These are phyloP conservation scores for Fusarium fracticaudum DNA, from an alignment of 2,329 filamentous ascomycete species.

Conservation along the genomic window DNA sequence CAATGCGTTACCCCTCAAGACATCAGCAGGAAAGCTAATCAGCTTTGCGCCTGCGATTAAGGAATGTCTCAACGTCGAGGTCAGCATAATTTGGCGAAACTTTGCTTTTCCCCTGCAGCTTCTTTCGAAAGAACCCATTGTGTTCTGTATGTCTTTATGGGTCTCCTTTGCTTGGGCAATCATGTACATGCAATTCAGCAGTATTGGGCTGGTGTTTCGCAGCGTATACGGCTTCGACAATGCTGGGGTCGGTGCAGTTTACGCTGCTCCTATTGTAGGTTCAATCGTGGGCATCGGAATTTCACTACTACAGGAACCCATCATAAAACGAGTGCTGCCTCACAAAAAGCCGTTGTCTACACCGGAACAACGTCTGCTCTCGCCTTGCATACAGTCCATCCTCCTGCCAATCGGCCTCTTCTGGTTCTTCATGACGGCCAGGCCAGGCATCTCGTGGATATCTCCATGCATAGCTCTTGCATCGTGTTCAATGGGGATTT, in stretches of 20 bases:
- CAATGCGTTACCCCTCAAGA: slow-evolving; percentile 59
- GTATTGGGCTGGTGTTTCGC: slow-evolving; percentile 72
- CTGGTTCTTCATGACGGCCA: slow-evolving; percentile 75
- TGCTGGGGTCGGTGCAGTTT: slow-evolving; percentile 69
- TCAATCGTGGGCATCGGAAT: slow-evolving; percentile 61
- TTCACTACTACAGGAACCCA: slow-evolving; percentile 65
- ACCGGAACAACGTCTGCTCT: slow-evolving; percentile 71
- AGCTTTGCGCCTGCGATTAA: slow-evolving; percentile 3
- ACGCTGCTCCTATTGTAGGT: slow-evolving; percentile 56
- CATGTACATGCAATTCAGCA: slow-evolving; percentile 68
- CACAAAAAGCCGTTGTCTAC: slow-evolving; percentile 27
- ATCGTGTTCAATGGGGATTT: slow-evolving; percentile 73
- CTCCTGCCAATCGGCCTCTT: slow-evolving; percentile 73
- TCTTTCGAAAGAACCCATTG: slow-evolving; percentile 67
- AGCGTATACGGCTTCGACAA: slow-evolving; percentile 68
- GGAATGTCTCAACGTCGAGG: slow-evolving; percentile 32
- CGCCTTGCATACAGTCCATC: slow-evolving; percentile 69
- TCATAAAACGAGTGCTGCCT: slow-evolving; percentile 60
- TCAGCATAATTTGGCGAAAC: slow-evolving; percentile 40
- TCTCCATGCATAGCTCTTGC: slow-evolving; percentile 69
- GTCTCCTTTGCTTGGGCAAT: slow-evolving; percentile 76
- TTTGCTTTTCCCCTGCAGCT: slow-evolving; percentile 52
- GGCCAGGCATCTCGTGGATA: slow-evolving; percentile 66
- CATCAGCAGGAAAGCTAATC: background rate
- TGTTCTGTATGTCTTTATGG: slow-evolving; percentile 76